Percentiles rank a stretch among this genome's conserved stretches.
Evolutionary conservation across 768 basidiomycete species (phyloP).

Genomic region (Pleurotus citrinopileatus): DNA sequence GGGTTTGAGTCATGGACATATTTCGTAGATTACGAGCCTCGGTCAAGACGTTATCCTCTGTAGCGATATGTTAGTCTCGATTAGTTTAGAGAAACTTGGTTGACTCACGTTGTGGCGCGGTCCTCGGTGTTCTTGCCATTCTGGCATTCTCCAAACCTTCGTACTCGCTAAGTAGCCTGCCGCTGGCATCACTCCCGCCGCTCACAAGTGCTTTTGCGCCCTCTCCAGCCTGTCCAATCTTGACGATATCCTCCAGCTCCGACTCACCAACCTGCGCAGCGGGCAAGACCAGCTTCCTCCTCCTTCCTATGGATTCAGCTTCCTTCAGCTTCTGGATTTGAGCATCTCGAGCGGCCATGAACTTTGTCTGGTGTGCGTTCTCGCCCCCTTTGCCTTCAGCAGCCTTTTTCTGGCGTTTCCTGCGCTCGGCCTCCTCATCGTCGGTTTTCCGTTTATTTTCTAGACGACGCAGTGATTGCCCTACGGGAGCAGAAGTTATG

Average conservation of each 20-base stretch:
- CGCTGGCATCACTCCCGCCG: conserved; percentile 81
- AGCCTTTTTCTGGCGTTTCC: conserved; percentile 79
- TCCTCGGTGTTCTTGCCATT: conserved; percentile 93
- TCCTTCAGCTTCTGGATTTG: conserved; percentile 98
- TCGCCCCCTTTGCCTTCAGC: conserved; percentile 59
- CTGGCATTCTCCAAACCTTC: conserved; percentile 83
- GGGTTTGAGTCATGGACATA: conserved; percentile 90
- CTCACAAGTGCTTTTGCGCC: conserved; percentile 82
- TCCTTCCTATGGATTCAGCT: conserved; percentile 89
- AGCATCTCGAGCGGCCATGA: conserved; percentile 94
- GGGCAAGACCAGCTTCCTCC: conserved; percentile 83
- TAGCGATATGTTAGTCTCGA: not conserved
- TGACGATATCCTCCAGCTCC: conserved; percentile 97
- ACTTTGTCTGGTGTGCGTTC: conserved; percentile 80
- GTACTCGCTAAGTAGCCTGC: conserved; percentile 88
- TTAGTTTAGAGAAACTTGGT: not conserved
- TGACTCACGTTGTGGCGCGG: conserved; percentile 88
- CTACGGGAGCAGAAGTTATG: conserved; percentile 83
- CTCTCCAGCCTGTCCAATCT: conserved; percentile 93
- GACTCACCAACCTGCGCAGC: conserved; percentile 90
- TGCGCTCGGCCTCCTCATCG: conserved; percentile 89
- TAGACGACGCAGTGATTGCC: conserved; percentile 85
- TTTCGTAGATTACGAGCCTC: conserved; percentile 96
- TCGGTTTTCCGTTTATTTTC: conserved; percentile 96
- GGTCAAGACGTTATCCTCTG: conserved; percentile 92